These are phyloP conservation scores for Lasiodiplodia sp. DNA, from an alignment of 2,329 filamentous ascomycete species.

Conservation along the genomic window DNA sequence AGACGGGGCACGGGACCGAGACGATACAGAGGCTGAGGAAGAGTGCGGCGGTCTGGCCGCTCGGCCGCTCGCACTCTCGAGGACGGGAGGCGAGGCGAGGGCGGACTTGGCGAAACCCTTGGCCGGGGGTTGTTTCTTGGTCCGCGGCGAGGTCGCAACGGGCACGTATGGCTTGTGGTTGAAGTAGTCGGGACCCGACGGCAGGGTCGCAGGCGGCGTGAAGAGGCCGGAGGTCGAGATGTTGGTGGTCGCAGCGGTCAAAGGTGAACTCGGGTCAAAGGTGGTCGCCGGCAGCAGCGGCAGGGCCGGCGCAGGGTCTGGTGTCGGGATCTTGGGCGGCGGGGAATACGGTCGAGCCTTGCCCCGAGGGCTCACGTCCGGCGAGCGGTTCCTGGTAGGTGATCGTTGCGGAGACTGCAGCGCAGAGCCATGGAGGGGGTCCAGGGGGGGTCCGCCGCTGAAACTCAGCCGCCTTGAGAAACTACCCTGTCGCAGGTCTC, in stretches of 20 bases:
- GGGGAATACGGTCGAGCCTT: slow-evolving; percentile 43
- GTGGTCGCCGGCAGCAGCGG: slow-evolving; percentile 45
- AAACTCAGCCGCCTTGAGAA: slow-evolving; percentile 49
- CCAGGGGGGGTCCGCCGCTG: slow-evolving; percentile 46
- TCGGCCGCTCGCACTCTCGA: slow-evolving; percentile 8
- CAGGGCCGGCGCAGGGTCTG: slow-evolving; percentile 44
- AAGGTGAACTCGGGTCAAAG: slow-evolving; percentile 46
- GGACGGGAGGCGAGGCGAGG: slow-evolving; percentile 45
- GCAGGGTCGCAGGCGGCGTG: slow-evolving; percentile 38
- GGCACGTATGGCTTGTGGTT: slow-evolving; percentile 36
- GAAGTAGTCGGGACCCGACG: slow-evolving; percentile 49
- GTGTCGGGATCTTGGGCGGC: slow-evolving; percentile 39
- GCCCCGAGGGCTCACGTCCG: slow-evolving; percentile 47
- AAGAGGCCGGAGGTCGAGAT: slow-evolving; percentile 35
- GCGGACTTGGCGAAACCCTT: slow-evolving; percentile 40
- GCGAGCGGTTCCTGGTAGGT: slow-evolving; percentile 44
- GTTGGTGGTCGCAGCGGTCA: slow-evolving; percentile 37
- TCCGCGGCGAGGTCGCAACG: slow-evolving; percentile 41
- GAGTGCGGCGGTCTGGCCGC: slow-evolving; percentile 19
- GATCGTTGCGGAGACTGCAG: slow-evolving; percentile 44
- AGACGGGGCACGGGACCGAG: slow-evolving; percentile 15
- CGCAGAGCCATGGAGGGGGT: slow-evolving; percentile 45
- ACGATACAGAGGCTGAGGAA: slow-evolving; percentile 15
- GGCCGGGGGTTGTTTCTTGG: slow-evolving; percentile 12
- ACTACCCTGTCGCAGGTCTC: slow-evolving; percentile 38